A percentile compares a stretch with the other conserved stretches of the same genome.
Conservation (phyloP, 78 protist genomes). For the slime mould (Dictyostelium discoideum) region DNA sequence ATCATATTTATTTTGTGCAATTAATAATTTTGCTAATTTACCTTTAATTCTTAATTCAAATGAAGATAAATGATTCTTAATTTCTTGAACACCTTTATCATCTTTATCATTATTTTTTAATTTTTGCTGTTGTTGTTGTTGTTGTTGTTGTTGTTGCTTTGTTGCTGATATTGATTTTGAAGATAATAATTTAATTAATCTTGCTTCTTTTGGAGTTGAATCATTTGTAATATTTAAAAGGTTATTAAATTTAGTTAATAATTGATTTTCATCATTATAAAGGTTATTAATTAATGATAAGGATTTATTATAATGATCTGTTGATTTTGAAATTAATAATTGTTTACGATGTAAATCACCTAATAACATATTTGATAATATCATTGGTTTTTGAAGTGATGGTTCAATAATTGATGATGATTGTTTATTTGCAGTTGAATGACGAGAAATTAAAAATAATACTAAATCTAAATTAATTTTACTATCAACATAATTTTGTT, state of each 20-base stretch:
- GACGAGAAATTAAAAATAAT: not conserved
- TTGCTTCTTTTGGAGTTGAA: slow-evolving; percentile 65
- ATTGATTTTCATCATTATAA: not conserved
- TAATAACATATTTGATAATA: slow-evolving; percentile 54
- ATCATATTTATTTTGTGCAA: not conserved
- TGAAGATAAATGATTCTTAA: slow-evolving; percentile 10
- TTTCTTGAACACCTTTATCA: not conserved
- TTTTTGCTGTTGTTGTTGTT: not conserved
- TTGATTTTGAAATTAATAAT: slow-evolving; percentile 1
- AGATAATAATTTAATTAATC: slow-evolving; percentile 36
- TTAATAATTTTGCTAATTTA: slow-evolving; percentile 37
- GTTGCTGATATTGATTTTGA: not conserved
- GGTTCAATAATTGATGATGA: not conserved
- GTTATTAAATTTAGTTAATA: slow-evolving; percentile 10
- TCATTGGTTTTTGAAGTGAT: not conserved
- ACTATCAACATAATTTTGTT: slow-evolving; percentile 45
- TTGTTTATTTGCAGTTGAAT: not conserved
- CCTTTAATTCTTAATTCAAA: slow-evolving; percentile 12
- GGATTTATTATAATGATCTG: not conserved
- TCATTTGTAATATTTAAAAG: slow-evolving; percentile 3
- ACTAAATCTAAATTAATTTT: slow-evolving; percentile 60
- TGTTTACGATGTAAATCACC: slow-evolving; percentile 71
- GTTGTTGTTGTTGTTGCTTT: not conserved
- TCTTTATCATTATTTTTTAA: not conserved
- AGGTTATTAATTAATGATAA: not conserved